Evolutionary conservation across 1,284 basidiomycete species (phyloP), one percentile per base, ranked within the genome.

Genomic region (Lentinula novae-zelandiae): DNA sequence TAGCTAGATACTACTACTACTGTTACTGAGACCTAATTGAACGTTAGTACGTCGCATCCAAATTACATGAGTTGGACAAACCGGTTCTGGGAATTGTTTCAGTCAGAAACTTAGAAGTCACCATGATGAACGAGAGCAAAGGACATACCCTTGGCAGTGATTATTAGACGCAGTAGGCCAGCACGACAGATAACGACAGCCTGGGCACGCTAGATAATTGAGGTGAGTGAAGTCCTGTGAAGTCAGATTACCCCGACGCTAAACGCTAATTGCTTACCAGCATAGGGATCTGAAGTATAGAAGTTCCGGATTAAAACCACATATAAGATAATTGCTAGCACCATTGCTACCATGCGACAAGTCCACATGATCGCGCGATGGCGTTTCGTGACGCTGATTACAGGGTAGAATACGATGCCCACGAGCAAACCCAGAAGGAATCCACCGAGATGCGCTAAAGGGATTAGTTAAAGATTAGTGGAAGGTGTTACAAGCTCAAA

Each of bases 171-270:
- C 74, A 3, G 87, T 89, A 1, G 95, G 94, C 70, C 94, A 87
- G 68, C 95, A 96, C 1, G 90, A 93, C 3, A 96, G 74, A 73
- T 93, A 96, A 57, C 93, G 84, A 71, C 96, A 98, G 74, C 95
- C 93, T 53, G 85, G 81, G 72, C 96, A 98, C 20, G 93, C 93
- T 83, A 71, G 62, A 57, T 58, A 48, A 54, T 20, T 57, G 33
- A 58, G 33, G 57, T 63, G 40, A 65, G 42, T 61, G 22, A 57
- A 53, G 40, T 39, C 40, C 27, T 27, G 27, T 4, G 27, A 27
- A 42, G 38, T 40, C 22, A 22, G 22, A 39, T 22, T 54, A 53
- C 27, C 6, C n/a, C 17, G 73, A 70, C 2, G 22, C 22, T 22
- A 22, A 22, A 22, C 22, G 89, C 87, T 85, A 8, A 8, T 12